phyloP scores from a whole-genome alignment of 352 stramenopile genomes.

The Saprolegnia parasitica region DNA sequence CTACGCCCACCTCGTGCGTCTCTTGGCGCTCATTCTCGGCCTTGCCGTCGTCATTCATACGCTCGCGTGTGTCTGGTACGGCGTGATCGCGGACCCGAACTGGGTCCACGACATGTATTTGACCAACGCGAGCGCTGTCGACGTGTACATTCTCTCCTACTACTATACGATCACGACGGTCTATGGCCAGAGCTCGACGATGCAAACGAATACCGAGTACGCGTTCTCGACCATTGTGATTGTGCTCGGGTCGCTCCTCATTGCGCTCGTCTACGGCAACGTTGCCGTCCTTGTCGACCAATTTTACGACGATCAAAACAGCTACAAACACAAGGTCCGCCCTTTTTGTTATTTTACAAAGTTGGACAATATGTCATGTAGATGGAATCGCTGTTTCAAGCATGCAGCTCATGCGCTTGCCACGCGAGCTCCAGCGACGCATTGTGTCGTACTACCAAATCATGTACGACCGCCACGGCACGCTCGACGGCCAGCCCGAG shows the following conservation, averaged over 20 bases:
- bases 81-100: constrained; percentile 48
- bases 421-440: constrained; percentile 70
- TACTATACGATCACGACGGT: constrained; percentile 65
- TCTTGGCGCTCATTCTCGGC: constrained; percentile 40
- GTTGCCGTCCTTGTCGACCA: constrained; percentile 83
- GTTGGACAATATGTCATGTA: no score
- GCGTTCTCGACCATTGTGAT: constrained; percentile 66
- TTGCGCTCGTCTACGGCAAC: constrained; percentile 83
- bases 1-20: constrained; percentile 63
- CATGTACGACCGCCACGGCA: constrained; percentile 81
- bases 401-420: constrained; percentile 79
- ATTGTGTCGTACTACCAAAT: constrained; percentile 83
- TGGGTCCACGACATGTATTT: constrained; percentile 38
- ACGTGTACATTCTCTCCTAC: constrained; percentile 61
- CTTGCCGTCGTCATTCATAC: constrained; percentile 79
- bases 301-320: constrained; percentile 81
- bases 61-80: constrained; percentile 73
- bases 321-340: constrained; percentile 66
- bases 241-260: constrained; percentile 66
- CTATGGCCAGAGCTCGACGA: constrained; percentile 65
- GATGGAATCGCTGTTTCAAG: constrained; percentile 58
- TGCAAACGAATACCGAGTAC: constrained; percentile 67
- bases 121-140: constrained; percentile 32
- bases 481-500: constrained; percentile 64
- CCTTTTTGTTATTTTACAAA: background rate